These are phyloP conservation scores for Thelonectria olida DNA, from an alignment of 2,329 filamentous ascomycete species.

Conservation along the genomic window DNA sequence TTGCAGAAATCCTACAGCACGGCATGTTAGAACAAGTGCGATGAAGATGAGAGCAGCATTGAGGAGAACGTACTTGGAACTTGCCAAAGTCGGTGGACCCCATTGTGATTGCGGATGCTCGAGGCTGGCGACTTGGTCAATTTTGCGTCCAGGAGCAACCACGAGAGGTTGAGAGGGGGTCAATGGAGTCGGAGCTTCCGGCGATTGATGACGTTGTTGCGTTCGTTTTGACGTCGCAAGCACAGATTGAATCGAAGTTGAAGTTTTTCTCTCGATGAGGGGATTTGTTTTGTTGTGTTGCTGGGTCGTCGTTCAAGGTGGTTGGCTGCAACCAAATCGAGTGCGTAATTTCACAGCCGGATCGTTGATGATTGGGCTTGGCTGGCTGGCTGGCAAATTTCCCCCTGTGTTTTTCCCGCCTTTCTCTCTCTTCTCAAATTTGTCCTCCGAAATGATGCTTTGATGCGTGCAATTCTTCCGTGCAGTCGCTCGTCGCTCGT, in stretches of 20 bases:
- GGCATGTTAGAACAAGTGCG: slow-evolving; percentile 37
- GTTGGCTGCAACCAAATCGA: slow-evolving; percentile 19
- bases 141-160: slow-evolving; percentile 39
- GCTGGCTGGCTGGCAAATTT: slow-evolving; percentile 2
- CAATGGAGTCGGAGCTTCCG: slow-evolving; percentile 21
- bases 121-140: slow-evolving; percentile 37
- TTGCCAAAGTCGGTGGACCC: slow-evolving; percentile 70
- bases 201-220: slow-evolving; percentile 14
- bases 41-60: slow-evolving; percentile 4
- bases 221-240: not conserved
- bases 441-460: not conserved
- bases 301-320: slow-evolving; percentile 19
- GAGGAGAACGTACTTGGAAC: slow-evolving; percentile 58
- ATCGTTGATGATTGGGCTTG: not conserved
- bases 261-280: not conserved
- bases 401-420: slow-evolving; percentile 1
- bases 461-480: not conserved
- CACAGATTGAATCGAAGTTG: not conserved
- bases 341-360: slow-evolving; percentile 16
- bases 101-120: slow-evolving; percentile 54
- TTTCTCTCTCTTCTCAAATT: slow-evolving; percentile 4
- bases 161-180: slow-evolving; percentile 32
- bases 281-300: slow-evolving; percentile 6
- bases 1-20: slow-evolving; percentile 77
- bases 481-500: not conserved